Percentiles rank a stretch among this genome's conserved stretches.
Evolutionary conservation across 179 eudicot species (phyloP).

Genomic region (Spinacia oleracea): DNA sequence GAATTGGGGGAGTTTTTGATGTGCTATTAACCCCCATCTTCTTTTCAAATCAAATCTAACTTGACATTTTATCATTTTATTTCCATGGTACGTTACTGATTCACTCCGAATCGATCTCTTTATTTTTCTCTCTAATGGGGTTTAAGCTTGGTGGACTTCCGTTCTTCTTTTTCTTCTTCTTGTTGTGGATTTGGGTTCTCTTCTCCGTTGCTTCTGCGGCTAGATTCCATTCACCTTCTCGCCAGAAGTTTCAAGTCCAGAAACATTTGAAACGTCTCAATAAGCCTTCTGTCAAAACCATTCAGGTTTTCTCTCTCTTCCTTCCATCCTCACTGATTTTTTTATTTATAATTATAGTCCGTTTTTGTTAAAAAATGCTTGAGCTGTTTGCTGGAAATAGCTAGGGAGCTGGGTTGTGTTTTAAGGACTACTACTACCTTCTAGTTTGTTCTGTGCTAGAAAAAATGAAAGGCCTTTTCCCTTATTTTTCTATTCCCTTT

Average conservation of each 20-base stretch:
- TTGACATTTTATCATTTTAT: not conserved
- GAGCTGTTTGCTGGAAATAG: not conserved
- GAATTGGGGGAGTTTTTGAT: not conserved
- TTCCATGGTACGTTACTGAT: not conserved
- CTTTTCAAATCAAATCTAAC: not conserved
- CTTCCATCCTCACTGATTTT: not conserved
- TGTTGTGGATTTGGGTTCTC: not conserved
- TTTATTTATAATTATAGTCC: not conserved
- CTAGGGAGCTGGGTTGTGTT: not conserved
- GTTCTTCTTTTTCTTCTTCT: not conserved
- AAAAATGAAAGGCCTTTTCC: not conserved
- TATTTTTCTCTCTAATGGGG: not conserved
- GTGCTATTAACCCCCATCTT: no score
- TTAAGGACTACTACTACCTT: no score
- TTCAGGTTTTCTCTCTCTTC: conserved; percentile 45
- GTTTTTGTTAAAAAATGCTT: not conserved
- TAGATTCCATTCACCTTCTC: conserved; percentile 40
- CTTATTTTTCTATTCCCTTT: not conserved
- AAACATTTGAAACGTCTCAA: conserved; percentile 84
- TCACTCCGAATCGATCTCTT: not conserved
- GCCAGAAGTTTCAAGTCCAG: conserved; percentile 65
- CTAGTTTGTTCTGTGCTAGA: no score
- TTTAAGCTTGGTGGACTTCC: not conserved
- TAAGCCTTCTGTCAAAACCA: conserved; percentile 66
- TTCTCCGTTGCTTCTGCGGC: conserved; percentile 37